These are phyloP conservation scores for Diaporthe caulivora DNA, from an alignment of 2,329 filamentous ascomycete genomes.

Conservation along the genomic window DNA sequence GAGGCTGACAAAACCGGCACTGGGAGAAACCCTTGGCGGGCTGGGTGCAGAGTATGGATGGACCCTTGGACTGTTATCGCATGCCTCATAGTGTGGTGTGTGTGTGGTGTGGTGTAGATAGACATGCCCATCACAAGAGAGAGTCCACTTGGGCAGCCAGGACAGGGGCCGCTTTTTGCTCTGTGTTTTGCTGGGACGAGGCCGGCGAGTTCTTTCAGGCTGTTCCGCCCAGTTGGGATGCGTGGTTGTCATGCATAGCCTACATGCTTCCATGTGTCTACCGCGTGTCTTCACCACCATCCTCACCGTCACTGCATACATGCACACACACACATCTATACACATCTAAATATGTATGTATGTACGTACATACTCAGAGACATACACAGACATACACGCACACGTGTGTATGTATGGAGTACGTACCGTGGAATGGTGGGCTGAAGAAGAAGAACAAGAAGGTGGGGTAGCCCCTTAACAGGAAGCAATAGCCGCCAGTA, in stretches of 20 bases:
- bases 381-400: background rate
- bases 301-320: background rate
- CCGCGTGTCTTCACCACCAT: background rate
- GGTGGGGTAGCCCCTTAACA: constrained; percentile 34
- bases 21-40: background rate
- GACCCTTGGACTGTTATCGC: constrained; percentile 10
- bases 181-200: background rate
- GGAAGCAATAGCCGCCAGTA: constrained; percentile 32
- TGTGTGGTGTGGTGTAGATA: too few species aligned
- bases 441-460: too few species aligned
- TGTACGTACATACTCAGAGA: background rate
- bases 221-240: constrained; percentile 26
- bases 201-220: constrained; percentile 31
- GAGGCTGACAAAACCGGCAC: constrained; percentile 20
- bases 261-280: too few species aligned
- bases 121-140: background rate
- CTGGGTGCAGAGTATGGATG: background rate
- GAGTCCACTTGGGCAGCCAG: constrained; percentile 1
- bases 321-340: background rate
- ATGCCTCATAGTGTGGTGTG: too few species aligned
- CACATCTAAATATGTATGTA: background rate
- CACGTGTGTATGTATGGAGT: background rate
- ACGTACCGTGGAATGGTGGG: background rate
- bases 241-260: background rate
- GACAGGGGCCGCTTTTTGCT: background rate